A percentile compares a stretch with the other conserved stretches of the same genome.
Conservation (phyloP, 306 rosid genomes). For the Rosa persica region DNA sequence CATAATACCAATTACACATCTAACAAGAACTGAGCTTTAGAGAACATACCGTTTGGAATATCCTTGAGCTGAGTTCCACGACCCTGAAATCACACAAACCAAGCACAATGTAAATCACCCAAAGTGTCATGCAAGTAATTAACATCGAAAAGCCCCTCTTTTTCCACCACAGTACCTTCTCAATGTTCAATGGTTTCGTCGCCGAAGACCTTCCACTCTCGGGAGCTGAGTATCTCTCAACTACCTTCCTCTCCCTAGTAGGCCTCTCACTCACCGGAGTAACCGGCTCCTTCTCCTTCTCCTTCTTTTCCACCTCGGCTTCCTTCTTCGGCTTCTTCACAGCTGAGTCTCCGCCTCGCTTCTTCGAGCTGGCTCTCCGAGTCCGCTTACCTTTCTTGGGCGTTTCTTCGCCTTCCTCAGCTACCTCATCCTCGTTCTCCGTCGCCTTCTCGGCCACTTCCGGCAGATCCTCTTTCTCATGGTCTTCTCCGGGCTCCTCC, state of each 20-base stretch:
- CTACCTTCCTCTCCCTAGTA: slow-evolving; percentile 80
- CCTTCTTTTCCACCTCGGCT: slow-evolving; percentile 14
- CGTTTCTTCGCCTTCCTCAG: slow-evolving; percentile 5
- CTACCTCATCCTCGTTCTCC: slow-evolving; percentile 10
- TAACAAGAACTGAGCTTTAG: neutral
- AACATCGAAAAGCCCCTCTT: neutral
- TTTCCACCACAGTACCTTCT: slow-evolving; percentile 47
- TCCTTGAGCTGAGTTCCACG: slow-evolving; percentile 81
- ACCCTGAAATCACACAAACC: slow-evolving; percentile 58
- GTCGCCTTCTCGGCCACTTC: slow-evolving; percentile 13
- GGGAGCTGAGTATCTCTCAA: slow-evolving; percentile 69
- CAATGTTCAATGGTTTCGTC: slow-evolving; percentile 57
- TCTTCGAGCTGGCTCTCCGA: slow-evolving; percentile 7
- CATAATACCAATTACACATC: neutral
- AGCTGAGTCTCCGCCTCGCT: slow-evolving; percentile 21
- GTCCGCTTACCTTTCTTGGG: slow-evolving; percentile 21
- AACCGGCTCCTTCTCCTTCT: slow-evolving; percentile 22
- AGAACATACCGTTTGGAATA: slow-evolving; percentile 78
- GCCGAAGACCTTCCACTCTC: slow-evolving; percentile 56
- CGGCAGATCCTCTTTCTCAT: neutral
- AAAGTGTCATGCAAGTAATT: too few species aligned
- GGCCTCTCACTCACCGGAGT: slow-evolving; percentile 79
- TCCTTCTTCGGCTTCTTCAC: slow-evolving; percentile 18
- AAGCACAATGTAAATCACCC: neutral
- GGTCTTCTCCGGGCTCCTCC: neutral